phyloP scores from a whole-genome alignment of 257 asterid genomes.

The Thymus quinquecostatus region DNA sequence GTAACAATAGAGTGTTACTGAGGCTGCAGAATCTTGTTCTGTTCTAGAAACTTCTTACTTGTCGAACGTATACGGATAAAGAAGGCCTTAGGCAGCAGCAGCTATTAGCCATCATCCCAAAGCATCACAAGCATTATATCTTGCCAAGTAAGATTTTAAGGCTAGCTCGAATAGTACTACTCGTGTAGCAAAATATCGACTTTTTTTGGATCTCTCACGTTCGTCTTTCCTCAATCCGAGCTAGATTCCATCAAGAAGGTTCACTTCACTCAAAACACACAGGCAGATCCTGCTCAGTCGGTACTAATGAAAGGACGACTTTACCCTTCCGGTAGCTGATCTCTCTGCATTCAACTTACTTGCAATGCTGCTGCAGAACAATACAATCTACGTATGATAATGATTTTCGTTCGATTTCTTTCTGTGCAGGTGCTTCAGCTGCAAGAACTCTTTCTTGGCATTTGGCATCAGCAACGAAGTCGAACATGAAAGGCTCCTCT shows the following conservation, averaged over 20 bases:
- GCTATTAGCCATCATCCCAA: constrained; percentile 83
- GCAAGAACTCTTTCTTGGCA: constrained; percentile 96
- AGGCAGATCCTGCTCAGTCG: constrained; percentile 62
- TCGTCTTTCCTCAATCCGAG: constrained; percentile 29
- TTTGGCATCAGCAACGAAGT: constrained; percentile 90
- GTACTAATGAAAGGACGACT: constrained; percentile 57
- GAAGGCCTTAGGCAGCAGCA: constrained; percentile 98
- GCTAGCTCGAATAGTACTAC: constrained; percentile 13
- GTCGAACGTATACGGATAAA: constrained; percentile 73
- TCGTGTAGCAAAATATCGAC: constrained; percentile 15
- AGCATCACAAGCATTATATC: constrained; percentile 93
- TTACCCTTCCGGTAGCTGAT: constrained; percentile 65
- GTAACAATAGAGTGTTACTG: constrained; percentile 23
- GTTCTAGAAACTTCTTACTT: constrained; percentile 76
- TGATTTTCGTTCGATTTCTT: constrained; percentile 8
- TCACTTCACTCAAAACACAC: constrained; percentile 71
- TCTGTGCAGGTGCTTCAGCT: constrained; percentile 64
- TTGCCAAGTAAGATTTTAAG: constrained; percentile 70
- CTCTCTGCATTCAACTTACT: constrained; percentile 22
- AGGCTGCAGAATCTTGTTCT: constrained; percentile 29
- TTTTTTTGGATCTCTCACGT: constrained; percentile 29
- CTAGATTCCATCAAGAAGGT: constrained; percentile 89
- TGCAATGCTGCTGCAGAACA: constrained; percentile 8
- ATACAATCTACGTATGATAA: not conserved
- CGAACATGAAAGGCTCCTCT: constrained; percentile 78